phyloP scores from a whole-genome alignment of 768 basidiomycete species.

The Mrakia gelida region DNA sequence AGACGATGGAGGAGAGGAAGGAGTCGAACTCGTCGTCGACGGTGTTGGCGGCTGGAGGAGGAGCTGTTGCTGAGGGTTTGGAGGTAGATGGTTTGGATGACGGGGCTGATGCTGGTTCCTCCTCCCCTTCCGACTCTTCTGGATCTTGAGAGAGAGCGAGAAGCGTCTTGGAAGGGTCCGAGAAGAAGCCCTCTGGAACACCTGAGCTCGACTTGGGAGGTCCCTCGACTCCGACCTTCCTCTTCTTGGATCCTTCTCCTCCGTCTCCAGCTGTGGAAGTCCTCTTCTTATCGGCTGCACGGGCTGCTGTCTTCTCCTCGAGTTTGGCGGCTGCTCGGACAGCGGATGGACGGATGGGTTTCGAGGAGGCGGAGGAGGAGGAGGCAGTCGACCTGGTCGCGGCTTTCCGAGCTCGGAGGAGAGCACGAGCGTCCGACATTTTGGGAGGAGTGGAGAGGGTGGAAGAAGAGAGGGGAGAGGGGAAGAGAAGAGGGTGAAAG shows the following conservation, averaged over 20 bases:
- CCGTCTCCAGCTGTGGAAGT: not conserved
- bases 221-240: not conserved
- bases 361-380: not conserved
- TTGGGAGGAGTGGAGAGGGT: not conserved
- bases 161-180: not conserved
- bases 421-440: constrained; percentile 14
- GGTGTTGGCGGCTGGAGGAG: too few species aligned
- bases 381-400: not conserved
- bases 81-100: not conserved
- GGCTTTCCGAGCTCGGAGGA: constrained; percentile 8
- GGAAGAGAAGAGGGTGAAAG: not conserved
- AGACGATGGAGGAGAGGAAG: constrained; percentile 12
- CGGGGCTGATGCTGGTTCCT: not conserved
- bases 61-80: not conserved
- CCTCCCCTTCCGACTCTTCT: not conserved
- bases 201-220: constrained; percentile 5
- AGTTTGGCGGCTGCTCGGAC: constrained; percentile 7
- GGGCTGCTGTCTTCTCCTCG: constrained; percentile 2
- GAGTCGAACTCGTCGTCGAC: constrained; percentile 16
- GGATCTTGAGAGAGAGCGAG: not conserved
- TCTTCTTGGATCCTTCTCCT: not conserved
- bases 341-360: not conserved
- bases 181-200: constrained; percentile 4
- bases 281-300: not conserved
- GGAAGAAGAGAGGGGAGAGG: not conserved